Evolutionary conservation across 345 rosid species (phyloP).

Genomic region (Corchorus capsularis): DNA sequence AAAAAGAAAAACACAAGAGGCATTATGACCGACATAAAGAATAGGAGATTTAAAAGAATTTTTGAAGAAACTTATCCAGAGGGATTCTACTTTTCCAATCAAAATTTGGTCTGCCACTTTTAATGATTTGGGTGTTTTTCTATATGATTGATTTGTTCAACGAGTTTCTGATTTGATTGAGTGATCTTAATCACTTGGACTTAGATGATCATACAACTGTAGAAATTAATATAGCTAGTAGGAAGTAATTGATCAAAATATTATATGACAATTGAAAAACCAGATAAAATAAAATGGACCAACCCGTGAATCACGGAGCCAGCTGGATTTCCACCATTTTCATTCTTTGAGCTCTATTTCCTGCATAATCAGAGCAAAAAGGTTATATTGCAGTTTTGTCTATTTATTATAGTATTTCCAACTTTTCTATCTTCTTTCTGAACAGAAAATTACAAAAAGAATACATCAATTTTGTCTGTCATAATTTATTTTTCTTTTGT

Average conservation of each 20-base stretch:
- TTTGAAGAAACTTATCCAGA: background rate
- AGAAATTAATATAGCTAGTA: background rate
- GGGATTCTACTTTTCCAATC: background rate
- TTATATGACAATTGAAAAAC: no score
- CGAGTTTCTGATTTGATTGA: constrained; percentile 4
- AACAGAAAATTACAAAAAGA: background rate
- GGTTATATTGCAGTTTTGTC: background rate
- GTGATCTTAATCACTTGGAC: background rate
- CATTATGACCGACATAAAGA: background rate
- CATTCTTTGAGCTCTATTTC: background rate
- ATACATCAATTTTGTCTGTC: background rate
- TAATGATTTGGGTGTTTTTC: background rate
- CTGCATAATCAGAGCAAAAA: background rate
- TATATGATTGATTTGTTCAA: background rate
- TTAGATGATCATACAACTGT: background rate
- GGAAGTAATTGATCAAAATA: background rate
- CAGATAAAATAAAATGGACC: background rate
- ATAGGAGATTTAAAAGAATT: background rate
- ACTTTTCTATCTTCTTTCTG: background rate
- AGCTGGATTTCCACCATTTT: constrained; percentile 10
- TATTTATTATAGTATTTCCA: background rate
- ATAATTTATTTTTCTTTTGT: background rate
- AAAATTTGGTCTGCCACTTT: constrained; percentile 2
- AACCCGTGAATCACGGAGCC: constrained; percentile 13
- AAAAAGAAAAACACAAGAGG: background rate